Base-by-base conservation (phyloP, 768 basidiomycete genomes). In the Termitomyces sp. region DNA sequence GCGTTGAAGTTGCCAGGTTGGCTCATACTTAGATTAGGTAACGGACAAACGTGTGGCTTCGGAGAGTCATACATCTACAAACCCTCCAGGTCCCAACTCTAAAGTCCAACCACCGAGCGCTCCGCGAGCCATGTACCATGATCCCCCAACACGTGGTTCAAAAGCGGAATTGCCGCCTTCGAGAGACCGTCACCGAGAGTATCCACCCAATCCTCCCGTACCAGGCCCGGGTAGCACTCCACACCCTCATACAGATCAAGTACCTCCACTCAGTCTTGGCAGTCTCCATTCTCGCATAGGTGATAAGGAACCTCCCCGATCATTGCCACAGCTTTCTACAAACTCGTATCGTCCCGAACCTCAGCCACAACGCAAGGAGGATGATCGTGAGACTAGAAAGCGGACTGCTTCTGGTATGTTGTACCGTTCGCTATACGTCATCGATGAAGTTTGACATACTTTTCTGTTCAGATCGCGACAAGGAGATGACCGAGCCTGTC, bases 381-480 rank as follows among this genome's bases (percentile, higher is more conserved):
- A 90, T 18, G 86, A 87, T 30, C 80, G 84, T 49, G 87, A 88
- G 59, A 75, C 67, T 58, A 76, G 87, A 66, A 92, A 92, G 72
- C 80, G 90, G 56, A 82, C 84, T 24, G 70, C 77, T 35, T 82
- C 86, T 67, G 90, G 90, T 89, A 72, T 62, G 81, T 68, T 44
- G 35, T 57, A 28, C 49, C 42, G 18, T n/a, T n/a, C n/a, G n/a
- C 18, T 18, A 16, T 26, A 12, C 20, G 36, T 48, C n/a, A 26
- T 53, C 18, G 38, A 49, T 58, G 54, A 20, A 26, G 53, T 47
- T 47, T 57, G 32, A 59, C 59, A 33, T 45, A 18, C 20, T 13
- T 36, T 47, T 18, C 52, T 20, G 50, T 58, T 30, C 60, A 88
- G 87, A 87, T 66, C 87, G 87, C 30, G 86, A 88, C 46, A 82